A percentile compares a stretch with the other conserved stretches of the same genome.
Evolutionary conservation across 345 rosid genomes (phyloP).

Genomic region (Citrus maxima): DNA sequence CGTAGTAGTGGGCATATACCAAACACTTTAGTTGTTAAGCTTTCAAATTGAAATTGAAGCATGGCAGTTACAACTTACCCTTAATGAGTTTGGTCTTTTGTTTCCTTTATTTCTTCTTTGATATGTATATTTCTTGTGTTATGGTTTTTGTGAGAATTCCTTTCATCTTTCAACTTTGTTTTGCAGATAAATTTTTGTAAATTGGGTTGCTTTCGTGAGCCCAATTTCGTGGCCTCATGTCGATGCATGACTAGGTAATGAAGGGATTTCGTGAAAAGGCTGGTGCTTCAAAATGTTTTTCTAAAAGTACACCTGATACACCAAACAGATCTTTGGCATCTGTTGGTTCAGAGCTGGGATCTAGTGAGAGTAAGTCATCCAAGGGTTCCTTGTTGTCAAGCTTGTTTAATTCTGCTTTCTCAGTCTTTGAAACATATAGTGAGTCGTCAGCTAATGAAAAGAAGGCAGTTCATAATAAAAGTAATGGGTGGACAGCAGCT

Average conservation of each 20-base stretch:
- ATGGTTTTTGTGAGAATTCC: neutral
- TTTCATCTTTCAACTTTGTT: neutral
- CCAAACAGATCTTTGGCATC: constrained; percentile 36
- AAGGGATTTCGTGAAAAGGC: constrained; percentile 64
- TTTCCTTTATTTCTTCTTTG: neutral
- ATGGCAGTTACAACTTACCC: neutral
- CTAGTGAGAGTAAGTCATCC: constrained; percentile 36
- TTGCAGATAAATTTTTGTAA: constrained; percentile 20
- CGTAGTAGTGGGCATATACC: neutral
- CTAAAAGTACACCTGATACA: constrained; percentile 35
- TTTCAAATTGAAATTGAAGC: too few species aligned
- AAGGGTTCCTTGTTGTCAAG: constrained; percentile 55
- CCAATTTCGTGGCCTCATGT: constrained; percentile 10
- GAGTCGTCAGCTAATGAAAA: constrained; percentile 46
- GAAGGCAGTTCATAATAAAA: constrained; percentile 34
- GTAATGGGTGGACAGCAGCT: constrained; percentile 68
- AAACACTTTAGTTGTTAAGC: neutral
- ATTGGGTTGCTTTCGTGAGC: constrained; percentile 23
- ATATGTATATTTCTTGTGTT: neutral
- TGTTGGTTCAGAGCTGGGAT: constrained; percentile 50
- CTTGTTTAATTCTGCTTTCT: constrained; percentile 63
- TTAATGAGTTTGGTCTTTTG: neutral
- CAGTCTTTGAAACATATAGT: constrained; percentile 50
- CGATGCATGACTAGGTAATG: constrained; percentile 53
- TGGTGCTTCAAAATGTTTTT: constrained; percentile 43